Evolutionary conservation across 2,329 filamentous ascomycete genomes (phyloP), one percentile per base, ranked within the genome.

Genomic region (Pseudogymnoascus sp.): DNA sequence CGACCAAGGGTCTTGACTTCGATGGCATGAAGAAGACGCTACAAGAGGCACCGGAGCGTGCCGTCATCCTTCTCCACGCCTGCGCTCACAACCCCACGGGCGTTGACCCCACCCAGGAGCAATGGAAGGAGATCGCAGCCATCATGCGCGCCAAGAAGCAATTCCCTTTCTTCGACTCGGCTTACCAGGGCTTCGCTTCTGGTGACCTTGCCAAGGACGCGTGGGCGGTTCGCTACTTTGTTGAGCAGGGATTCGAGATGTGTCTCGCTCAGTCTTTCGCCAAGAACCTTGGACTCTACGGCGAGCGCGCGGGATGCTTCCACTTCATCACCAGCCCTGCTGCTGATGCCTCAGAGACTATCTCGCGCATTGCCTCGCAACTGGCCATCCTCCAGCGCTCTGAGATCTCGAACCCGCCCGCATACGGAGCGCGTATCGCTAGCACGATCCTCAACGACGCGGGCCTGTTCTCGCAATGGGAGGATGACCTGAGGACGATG

Each of bases 31-130:
- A 91, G 74, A 74, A 79, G 58, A 77, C 89, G 35, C 80, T 97
- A 60, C 76, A 84, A 65, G 78, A 81, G 35, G 92, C 93, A 6
- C 88, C 91, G 2, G 81, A 89, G 60, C 86, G 86, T 69, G 93
- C 90, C 73, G 86, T 99, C 74, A 87, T 99, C 74, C 83, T 97
- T 48, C 84, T 97, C 39, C 94, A 97, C 78, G 90, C 92, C 66
- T 99, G 94, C 75, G 94, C 94, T 38, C 94, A 99, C 81, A 99
- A 99, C 80, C 94, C 94, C 36, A 99, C 94, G 1, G 94, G 94
- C 63, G 92, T 99, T 66, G 94, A 99, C 77, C 92, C 92, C 6
- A 96, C 92, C 17, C 81, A 89, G 68, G 91, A 93, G 61, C 94
- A 99, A 79, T 99, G 94, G 94, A 91, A 89, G 75, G 84, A 95